phyloP scores from a whole-genome alignment of 2,329 filamentous ascomycete genomes.

The Trichoderma breve region DNA sequence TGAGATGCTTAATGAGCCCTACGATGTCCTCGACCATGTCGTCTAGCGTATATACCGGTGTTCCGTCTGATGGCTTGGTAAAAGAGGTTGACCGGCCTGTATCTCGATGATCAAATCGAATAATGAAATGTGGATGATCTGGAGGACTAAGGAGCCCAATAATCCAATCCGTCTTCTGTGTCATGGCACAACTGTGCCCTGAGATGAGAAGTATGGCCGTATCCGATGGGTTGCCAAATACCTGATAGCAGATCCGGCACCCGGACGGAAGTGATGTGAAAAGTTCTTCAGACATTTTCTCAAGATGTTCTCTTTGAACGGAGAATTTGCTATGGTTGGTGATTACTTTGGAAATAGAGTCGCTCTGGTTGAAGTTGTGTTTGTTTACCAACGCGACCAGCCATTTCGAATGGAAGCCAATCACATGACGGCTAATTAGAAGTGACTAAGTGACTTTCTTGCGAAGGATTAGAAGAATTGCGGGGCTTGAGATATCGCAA shows the following conservation, averaged over 20 bases:
- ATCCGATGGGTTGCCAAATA: background rate
- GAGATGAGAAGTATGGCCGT: background rate
- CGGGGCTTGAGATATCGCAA: background rate
- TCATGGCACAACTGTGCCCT: background rate
- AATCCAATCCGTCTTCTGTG: background rate
- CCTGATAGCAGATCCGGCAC: background rate
- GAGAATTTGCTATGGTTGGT: background rate
- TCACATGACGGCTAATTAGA: background rate
- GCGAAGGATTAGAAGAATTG: background rate
- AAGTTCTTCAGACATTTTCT: background rate
- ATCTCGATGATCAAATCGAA: background rate
- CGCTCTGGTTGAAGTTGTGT: background rate
- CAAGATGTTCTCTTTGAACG: background rate
- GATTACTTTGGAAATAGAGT: background rate
- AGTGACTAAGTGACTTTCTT: background rate
- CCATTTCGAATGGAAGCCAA: background rate
- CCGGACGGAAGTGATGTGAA: background rate
- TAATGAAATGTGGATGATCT: background rate
- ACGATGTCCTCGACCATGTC: background rate
- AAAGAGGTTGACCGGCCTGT: background rate
- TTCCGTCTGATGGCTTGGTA: background rate
- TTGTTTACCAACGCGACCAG: background rate
- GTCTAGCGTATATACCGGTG: background rate
- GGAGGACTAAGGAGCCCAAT: background rate
- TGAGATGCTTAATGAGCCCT: background rate